phyloP scores from a whole-genome alignment of 257 asterid species.

The Thymus mandschuricus region DNA sequence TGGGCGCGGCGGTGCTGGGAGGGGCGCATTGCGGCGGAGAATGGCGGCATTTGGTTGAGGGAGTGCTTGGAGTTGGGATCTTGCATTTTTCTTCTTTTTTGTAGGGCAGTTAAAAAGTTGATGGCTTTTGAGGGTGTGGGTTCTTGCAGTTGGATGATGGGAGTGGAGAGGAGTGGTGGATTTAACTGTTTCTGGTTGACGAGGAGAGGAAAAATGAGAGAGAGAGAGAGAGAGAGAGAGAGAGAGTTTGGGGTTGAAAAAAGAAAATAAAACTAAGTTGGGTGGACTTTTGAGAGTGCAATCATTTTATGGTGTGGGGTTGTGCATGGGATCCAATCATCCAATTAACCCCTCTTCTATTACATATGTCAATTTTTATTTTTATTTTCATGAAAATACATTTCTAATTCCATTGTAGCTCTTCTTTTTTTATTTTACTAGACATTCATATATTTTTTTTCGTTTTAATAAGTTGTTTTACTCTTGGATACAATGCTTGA shows the following conservation, averaged over 20 bases:
- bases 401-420: too few relatives aligned
- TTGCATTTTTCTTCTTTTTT: slow-evolving; percentile 55
- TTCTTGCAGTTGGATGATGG: slow-evolving; percentile 16
- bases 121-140: not conserved
- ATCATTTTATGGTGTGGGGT: slow-evolving; percentile 39
- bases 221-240: not conserved
- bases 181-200: slow-evolving; percentile 39
- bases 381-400: too few relatives aligned
- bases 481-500: too few relatives aligned
- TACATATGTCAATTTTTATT: too few relatives aligned
- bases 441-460: too few relatives aligned
- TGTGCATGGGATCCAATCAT: slow-evolving; percentile 30
- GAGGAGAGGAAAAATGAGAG: not conserved
- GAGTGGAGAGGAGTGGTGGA: slow-evolving; percentile 25
- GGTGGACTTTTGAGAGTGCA: slow-evolving; percentile 34
- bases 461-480: too few relatives aligned
- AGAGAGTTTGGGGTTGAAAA: slow-evolving; percentile 20
- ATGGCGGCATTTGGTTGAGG: slow-evolving; percentile 50
- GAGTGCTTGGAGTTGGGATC: slow-evolving; percentile 59
- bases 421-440: too few relatives aligned
- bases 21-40: slow-evolving; percentile 57
- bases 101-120: slow-evolving; percentile 14
- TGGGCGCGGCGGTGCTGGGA: slow-evolving; percentile 93
- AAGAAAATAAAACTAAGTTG: not conserved
- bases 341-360: too few relatives aligned